phyloP scores from a whole-genome alignment of 352 stramenopile genomes.

The Phytopythium mirpurense region DNA sequence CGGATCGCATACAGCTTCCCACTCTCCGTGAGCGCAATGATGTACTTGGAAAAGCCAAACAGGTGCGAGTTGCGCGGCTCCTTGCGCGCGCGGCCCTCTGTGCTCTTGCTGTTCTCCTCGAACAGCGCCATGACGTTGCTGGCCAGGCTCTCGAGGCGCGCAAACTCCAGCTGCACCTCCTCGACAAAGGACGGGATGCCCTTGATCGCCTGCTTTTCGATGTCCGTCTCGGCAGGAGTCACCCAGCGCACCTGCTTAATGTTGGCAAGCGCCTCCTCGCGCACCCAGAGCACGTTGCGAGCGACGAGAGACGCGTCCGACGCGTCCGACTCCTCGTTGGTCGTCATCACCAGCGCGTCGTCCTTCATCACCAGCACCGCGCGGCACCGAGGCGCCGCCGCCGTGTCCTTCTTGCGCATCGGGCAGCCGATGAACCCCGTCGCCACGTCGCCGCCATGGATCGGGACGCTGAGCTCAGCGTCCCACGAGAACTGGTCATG shows the following conservation, averaged over 20 bases:
- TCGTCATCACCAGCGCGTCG: slow-evolving; percentile 62
- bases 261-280: slow-evolving; percentile 75
- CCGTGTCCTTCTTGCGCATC: slow-evolving; percentile 48
- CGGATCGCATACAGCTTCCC: slow-evolving; percentile 79
- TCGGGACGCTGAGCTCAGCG: slow-evolving; percentile 35
- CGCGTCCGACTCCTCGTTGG: slow-evolving; percentile 41
- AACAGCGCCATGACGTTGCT: slow-evolving; percentile 44
- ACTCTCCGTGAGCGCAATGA: slow-evolving; percentile 65
- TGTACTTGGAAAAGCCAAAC: slow-evolving; percentile 84
- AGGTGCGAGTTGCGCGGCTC: slow-evolving; percentile 66
- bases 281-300: slow-evolving; percentile 54
- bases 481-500: slow-evolving; percentile 37
- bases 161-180: slow-evolving; percentile 56
- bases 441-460: slow-evolving; percentile 46
- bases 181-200: slow-evolving; percentile 69
- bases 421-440: slow-evolving; percentile 52
- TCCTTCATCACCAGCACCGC: slow-evolving; percentile 68
- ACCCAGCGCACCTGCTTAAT: slow-evolving; percentile 78
- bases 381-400: slow-evolving; percentile 30
- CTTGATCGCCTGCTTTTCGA: slow-evolving; percentile 68
- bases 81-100: slow-evolving; percentile 35
- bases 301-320: slow-evolving; percentile 14
- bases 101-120: slow-evolving; percentile 22
- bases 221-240: slow-evolving; percentile 66
- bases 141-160: slow-evolving; percentile 46